phyloP scores from a whole-genome alignment of 768 basidiomycete genomes.

The Lentinus tigrinus region DNA sequence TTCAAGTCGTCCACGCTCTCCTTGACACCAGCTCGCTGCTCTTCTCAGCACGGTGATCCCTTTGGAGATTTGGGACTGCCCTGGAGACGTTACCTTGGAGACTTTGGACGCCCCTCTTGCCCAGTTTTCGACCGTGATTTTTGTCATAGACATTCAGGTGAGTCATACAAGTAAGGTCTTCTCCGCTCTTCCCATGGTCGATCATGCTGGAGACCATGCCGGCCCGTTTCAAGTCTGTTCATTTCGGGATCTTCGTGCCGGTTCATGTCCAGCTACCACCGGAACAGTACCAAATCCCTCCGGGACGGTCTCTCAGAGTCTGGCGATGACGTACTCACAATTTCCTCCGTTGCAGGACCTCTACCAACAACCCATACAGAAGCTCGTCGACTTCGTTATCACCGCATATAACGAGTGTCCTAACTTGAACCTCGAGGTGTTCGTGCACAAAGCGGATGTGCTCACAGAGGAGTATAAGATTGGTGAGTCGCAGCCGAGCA shows the following conservation, averaged over 20 bases:
- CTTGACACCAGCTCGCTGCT: not conserved
- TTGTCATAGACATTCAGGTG: constrained; percentile 94
- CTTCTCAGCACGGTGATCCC: constrained; percentile 81
- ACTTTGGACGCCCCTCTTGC: constrained; percentile 74
- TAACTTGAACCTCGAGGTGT: constrained; percentile 80
- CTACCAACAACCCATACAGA: constrained; percentile 80
- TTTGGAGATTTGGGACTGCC: constrained; percentile 94
- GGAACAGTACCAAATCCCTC: too few species aligned
- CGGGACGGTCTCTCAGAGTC: too few species aligned
- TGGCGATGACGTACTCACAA: not conserved
- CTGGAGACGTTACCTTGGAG: constrained; percentile 79
- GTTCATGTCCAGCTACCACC: too few species aligned
- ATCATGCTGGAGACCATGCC: not conserved
- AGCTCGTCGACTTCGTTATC: constrained; percentile 78
- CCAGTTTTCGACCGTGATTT: constrained; percentile 83
- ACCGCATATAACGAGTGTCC: constrained; percentile 77
- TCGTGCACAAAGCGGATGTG: constrained; percentile 94
- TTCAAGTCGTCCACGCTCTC: constrained; percentile 2
- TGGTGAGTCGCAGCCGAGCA: constrained; percentile 47
- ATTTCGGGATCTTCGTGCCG: too few species aligned
- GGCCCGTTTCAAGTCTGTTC: too few species aligned
- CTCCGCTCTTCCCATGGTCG: not conserved
- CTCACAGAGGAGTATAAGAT: constrained; percentile 89
- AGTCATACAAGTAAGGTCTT: constrained; percentile 25
- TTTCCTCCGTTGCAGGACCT: constrained; percentile 51